A percentile compares a stretch with the other conserved stretches of the same genome.
These are phyloP conservation scores for Dictyostelium intermedium DNA, from an alignment of 78 protist genomes.

Conservation along the genomic window DNA sequence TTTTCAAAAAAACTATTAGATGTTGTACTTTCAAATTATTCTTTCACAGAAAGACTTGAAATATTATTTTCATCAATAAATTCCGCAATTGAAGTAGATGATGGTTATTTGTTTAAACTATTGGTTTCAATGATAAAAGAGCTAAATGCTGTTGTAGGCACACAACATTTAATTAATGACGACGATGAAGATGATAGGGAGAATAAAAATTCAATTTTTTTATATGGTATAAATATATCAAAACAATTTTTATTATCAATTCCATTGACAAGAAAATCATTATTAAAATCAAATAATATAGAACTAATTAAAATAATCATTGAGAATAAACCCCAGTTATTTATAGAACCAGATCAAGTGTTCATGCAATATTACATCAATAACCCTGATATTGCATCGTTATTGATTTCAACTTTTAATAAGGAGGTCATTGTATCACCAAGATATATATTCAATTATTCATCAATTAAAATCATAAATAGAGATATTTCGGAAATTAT, in stretches of 20 bases:
- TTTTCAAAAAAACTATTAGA: neutral
- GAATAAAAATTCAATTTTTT: neutral
- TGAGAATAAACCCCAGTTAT: neutral
- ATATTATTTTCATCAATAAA: neutral
- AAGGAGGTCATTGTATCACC: neutral
- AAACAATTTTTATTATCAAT: neutral
- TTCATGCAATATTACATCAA: neutral
- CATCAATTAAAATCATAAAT: neutral
- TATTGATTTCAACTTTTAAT: neutral
- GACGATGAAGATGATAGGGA: too few relatives aligned
- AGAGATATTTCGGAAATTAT: neutral
- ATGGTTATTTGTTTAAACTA: neutral
- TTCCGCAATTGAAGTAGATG: neutral
- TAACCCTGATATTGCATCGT: neutral
- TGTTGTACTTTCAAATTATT: neutral
- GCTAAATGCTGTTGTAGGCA: neutral
- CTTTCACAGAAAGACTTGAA: neutral
- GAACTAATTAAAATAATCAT: neutral
- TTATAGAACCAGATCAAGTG: neutral
- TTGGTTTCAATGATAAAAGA: neutral
- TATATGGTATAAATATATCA: neutral
- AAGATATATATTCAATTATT: neutral
- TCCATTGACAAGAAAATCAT: neutral
- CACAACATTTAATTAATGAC: neutral
- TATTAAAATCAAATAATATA: neutral